A percentile compares a stretch with the other conserved stretches of the same genome.
Evolutionary conservation across 306 rosid genomes (phyloP).

Genomic region (Dryas octopetala): DNA sequence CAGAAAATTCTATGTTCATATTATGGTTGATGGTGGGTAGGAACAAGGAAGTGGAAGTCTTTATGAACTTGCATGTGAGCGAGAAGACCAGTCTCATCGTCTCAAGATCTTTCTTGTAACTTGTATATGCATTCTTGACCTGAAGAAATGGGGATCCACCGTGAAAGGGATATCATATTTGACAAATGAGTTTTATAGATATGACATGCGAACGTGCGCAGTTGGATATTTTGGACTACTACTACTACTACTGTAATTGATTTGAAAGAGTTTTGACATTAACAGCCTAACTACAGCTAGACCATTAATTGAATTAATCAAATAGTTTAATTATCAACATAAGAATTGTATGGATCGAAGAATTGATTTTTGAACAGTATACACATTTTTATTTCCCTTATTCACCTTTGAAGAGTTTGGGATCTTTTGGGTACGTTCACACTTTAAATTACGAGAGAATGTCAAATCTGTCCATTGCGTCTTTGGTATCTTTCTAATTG

Average conservation of each 20-base stretch:
- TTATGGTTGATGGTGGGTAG: background rate
- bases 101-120: background rate
- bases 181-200: background rate
- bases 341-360: too few species aligned
- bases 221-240: background rate
- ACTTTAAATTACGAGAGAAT: too few species aligned
- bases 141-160: background rate
- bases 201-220: background rate
- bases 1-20: background rate
- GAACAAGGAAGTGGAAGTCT: background rate
- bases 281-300: background rate
- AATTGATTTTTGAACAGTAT: too few species aligned
- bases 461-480: too few species aligned
- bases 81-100: background rate
- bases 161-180: background rate
- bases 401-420: too few species aligned
- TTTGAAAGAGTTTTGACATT: background rate
- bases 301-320: too few species aligned
- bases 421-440: too few species aligned
- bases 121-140: background rate
- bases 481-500: too few species aligned
- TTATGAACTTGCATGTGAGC: conserved; percentile 24
- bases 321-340: too few species aligned
- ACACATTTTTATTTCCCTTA: too few species aligned
- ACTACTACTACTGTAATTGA: background rate